Conservation (phyloP, 305 asterid genomes). For the Fraxinus floribunda region DNA sequence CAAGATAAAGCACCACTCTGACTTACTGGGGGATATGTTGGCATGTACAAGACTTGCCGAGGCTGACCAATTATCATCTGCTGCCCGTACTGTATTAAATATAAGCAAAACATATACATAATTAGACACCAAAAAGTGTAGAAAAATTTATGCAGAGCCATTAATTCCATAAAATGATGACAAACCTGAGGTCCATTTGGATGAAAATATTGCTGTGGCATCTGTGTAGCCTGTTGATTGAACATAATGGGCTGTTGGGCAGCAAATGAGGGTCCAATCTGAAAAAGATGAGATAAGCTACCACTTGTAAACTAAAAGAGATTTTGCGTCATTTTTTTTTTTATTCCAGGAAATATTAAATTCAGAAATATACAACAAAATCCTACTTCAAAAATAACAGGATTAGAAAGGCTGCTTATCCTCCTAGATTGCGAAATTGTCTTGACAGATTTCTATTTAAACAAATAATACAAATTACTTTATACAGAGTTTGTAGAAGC, state of each 20-base stretch:
- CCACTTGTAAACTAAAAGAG: slow-evolving; percentile 16
- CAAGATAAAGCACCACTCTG: not conserved
- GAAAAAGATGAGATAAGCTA: slow-evolving; percentile 27
- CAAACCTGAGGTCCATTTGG: slow-evolving; percentile 90
- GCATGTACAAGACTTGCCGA: slow-evolving; percentile 81
- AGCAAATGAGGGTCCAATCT: slow-evolving; percentile 66
- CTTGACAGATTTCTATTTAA: not conserved
- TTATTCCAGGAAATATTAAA: not conserved
- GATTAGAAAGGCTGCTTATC: not conserved
- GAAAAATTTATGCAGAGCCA: slow-evolving; percentile 14
- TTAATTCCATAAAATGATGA: not conserved
- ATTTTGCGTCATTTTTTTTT: not conserved
- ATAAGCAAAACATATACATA: slow-evolving; percentile 15
- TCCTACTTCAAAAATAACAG: not conserved
- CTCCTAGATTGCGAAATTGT: not conserved
- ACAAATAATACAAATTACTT: not conserved
- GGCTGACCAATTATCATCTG: slow-evolving; percentile 92
- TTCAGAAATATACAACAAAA: not conserved
- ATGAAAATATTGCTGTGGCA: slow-evolving; percentile 73
- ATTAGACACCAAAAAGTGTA: slow-evolving; percentile 9
- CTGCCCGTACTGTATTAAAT: slow-evolving; percentile 67
- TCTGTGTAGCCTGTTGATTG: slow-evolving; percentile 68
- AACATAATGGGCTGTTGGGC: slow-evolving; percentile 69
- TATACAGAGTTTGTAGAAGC: not conserved
- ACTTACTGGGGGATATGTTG: slow-evolving; percentile 75